These are phyloP conservation scores for Oemleria cerasiformis DNA, from an alignment of 306 rosid species.

Conservation along the genomic window DNA sequence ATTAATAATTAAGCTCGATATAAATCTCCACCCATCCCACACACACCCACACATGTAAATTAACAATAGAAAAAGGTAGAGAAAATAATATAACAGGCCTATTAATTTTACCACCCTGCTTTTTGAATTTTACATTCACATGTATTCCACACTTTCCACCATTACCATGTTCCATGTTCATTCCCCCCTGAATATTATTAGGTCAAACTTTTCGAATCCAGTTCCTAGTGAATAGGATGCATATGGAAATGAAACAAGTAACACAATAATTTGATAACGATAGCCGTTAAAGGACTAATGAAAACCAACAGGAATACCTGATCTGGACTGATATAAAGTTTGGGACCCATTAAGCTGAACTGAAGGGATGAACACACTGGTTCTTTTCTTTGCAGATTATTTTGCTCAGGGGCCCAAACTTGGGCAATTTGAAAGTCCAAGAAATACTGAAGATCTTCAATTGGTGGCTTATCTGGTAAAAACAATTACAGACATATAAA, in stretches of 20 bases:
- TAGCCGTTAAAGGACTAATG: conserved; percentile 13
- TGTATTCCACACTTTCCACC: not conserved
- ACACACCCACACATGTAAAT: not conserved
- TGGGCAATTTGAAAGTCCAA: conserved; percentile 90
- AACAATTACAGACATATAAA: conserved; percentile 13
- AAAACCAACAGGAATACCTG: conserved; percentile 55
- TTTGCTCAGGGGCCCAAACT: conserved; percentile 92
- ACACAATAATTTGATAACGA: conserved; percentile 19
- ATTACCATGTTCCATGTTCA: not conserved
- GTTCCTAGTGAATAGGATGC: conserved; percentile 3
- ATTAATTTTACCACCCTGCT: not conserved
- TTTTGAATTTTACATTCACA: not conserved
- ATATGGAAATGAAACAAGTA: not conserved
- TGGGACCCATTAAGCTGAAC: conserved; percentile 98
- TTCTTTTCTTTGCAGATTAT: conserved; percentile 81
- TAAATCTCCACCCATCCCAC: not conserved
- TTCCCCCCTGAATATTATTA: not conserved
- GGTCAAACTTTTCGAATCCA: not conserved
- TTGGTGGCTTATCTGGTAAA: conserved; percentile 84
- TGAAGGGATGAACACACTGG: conserved; percentile 85
- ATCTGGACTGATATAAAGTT: conserved; percentile 88
- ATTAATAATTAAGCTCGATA: not conserved
- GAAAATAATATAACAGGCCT: not conserved
- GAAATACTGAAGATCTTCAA: conserved; percentile 93
- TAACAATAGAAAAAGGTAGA: not conserved